Evolutionary conservation across 139 green algal genomes (phyloP).

Genomic region (Chlamydomonas applanata): DNA sequence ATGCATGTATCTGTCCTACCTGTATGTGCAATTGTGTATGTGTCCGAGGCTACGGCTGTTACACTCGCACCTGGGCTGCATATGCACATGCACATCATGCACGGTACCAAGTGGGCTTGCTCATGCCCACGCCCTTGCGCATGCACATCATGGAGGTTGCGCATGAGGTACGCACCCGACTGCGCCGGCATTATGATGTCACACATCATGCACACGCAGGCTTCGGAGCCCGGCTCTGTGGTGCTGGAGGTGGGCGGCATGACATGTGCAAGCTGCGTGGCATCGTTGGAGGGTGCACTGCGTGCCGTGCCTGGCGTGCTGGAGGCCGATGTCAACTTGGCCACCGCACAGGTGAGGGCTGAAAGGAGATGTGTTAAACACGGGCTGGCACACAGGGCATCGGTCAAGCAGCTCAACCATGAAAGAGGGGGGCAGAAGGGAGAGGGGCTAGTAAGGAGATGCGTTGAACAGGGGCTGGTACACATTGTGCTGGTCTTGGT

Average conservation of each 20-base stretch:
- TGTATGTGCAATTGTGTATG: too few species aligned
- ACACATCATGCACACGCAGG: neutral
- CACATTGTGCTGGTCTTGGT: neutral
- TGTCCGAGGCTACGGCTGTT: neutral
- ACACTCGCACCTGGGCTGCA: neutral
- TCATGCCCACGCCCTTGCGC: neutral
- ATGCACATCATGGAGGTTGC: neutral
- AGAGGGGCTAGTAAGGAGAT: too few species aligned
- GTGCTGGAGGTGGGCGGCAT: conserved; percentile 57
- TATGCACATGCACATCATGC: neutral
- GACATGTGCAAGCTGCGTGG: conserved; percentile 75
- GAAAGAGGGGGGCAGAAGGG: too few species aligned
- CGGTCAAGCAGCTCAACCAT: too few species aligned
- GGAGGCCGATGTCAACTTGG: conserved; percentile 48
- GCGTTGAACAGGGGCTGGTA: neutral
- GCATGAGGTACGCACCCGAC: too few species aligned
- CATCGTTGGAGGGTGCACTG: conserved; percentile 65
- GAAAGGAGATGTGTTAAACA: neutral
- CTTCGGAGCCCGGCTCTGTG: neutral
- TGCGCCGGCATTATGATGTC: too few species aligned
- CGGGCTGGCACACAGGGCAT: neutral
- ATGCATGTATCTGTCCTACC: too few species aligned
- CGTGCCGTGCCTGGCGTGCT: conserved; percentile 44
- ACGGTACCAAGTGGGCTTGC: neutral
- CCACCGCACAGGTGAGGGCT: conserved; percentile 8